These are phyloP conservation scores for Glycine tomentella DNA, from an alignment of 306 rosid genomes.

Conservation along the genomic window DNA sequence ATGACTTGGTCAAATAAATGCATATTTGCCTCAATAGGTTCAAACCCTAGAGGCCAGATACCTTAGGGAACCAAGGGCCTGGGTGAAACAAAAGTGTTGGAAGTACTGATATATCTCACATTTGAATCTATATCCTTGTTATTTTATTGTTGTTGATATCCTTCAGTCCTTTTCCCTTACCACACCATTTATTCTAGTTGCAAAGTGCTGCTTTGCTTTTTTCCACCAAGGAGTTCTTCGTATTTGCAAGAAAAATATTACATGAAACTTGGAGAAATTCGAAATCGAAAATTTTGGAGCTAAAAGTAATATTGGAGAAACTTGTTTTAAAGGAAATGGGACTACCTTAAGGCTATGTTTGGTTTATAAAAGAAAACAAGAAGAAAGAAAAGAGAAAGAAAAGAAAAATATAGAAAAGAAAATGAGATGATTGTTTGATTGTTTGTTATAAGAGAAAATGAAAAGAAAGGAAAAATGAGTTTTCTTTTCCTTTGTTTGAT, in stretches of 20 bases:
- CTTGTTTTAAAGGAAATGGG: conserved; percentile 24
- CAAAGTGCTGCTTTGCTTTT: not conserved
- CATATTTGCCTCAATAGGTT: not conserved
- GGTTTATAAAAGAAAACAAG: too few relatives aligned
- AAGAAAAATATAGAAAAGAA: too few relatives aligned
- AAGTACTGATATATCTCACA: not conserved
- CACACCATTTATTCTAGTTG: not conserved
- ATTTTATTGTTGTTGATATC: conserved; percentile 16
- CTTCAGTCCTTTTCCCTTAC: conserved; percentile 7
- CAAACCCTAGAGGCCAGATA: conserved; percentile 4
- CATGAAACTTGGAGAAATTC: not conserved
- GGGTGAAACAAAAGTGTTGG: conserved; percentile 2
- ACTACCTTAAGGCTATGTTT: not conserved
- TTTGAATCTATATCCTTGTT: not conserved
- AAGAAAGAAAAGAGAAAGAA: too few relatives aligned
- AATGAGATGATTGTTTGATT: too few relatives aligned
- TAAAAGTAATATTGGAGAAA: not conserved
- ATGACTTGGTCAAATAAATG: not conserved
- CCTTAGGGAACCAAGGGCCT: not conserved
- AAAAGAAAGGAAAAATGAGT: too few relatives aligned
- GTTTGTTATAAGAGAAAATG: too few relatives aligned
- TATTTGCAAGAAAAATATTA: not conserved
- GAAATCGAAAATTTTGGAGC: not conserved
- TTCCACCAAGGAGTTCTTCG: not conserved
- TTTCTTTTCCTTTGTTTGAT: too few relatives aligned